Evolutionary conservation across 2,329 filamentous ascomycete genomes (phyloP).

Genomic region (Ophiostoma perfectum): DNA sequence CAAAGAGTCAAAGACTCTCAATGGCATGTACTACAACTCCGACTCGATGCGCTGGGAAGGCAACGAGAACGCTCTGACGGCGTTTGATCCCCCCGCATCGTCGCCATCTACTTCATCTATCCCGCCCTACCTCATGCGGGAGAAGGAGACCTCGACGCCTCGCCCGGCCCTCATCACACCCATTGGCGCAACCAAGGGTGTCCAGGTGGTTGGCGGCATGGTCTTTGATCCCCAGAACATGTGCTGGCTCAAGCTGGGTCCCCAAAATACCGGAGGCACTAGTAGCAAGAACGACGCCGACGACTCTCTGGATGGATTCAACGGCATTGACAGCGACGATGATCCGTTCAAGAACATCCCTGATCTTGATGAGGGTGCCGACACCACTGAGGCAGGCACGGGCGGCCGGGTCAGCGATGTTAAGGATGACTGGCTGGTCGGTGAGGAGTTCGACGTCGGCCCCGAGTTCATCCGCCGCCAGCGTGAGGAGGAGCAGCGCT

Average conservation of each 20-base stretch:
- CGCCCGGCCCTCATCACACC: conserved; percentile 83
- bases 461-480: conserved; percentile 88
- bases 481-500: conserved; percentile 84
- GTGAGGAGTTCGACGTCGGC: conserved; percentile 95
- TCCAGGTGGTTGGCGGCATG: conserved; percentile 96
- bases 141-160: conserved; percentile 56
- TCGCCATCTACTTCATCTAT: conserved; percentile 46
- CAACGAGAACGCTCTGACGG: conserved; percentile 77
- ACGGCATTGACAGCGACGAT: conserved; percentile 75
- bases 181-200: conserved; percentile 74
- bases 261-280: conserved; percentile 32
- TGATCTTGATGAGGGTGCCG: conserved; percentile 70
- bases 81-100: conserved; percentile 64
- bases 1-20: conserved; percentile 75
- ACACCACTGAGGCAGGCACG: conserved; percentile 45
- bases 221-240: conserved; percentile 95
- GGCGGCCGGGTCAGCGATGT: conserved; percentile 36
- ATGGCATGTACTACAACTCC: conserved; percentile 96
- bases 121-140: conserved; percentile 37
- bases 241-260: conserved; percentile 85
- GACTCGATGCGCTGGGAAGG: conserved; percentile 86
- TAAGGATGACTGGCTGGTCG: conserved; percentile 76
- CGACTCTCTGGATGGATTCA: conserved; percentile 58
- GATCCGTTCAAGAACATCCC: conserved; percentile 95
- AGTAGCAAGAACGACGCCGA: conserved; percentile 41